These are phyloP conservation scores for Fermentozyma sake DNA, from an alignment of 1,139 yeast species.

Conservation along the genomic window DNA sequence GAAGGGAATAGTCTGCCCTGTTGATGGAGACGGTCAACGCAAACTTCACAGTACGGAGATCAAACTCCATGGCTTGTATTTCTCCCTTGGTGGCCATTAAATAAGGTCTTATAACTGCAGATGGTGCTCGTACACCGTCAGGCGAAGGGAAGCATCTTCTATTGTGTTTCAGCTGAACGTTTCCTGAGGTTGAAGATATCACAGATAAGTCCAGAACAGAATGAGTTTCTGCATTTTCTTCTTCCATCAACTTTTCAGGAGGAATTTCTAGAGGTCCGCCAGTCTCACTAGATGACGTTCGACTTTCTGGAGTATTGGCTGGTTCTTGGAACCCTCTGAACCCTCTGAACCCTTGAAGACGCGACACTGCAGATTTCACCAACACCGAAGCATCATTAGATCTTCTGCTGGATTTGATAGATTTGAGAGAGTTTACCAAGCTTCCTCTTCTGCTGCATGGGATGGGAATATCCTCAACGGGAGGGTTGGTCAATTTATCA, in stretches of 20 bases:
- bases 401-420: no score
- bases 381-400: no score
- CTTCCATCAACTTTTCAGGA: no score
- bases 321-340: no score
- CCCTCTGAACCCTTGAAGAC: no score
- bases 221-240: no score
- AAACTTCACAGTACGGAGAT: constrained; percentile 44
- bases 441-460: constrained; percentile 9
- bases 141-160: constrained; percentile 40
- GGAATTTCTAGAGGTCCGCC: no score
- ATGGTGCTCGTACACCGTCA: constrained; percentile 65
- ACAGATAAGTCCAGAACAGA: constrained; percentile 8
- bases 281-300: no score
- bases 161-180: constrained; percentile 15
- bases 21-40: constrained; percentile 38
- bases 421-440: constrained; percentile 4
- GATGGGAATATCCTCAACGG: constrained; percentile 5
- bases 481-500: no score
- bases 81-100: constrained; percentile 59
- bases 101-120: constrained; percentile 71
- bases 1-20: constrained; percentile 12
- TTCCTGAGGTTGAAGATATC: constrained; percentile 17
- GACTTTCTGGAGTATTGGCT: no score
- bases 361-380: no score
- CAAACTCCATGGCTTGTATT: constrained; percentile 48